These are phyloP conservation scores for Pythium chondricola DNA, from an alignment of 352 stramenopile genomes.

Conservation along the genomic window DNA sequence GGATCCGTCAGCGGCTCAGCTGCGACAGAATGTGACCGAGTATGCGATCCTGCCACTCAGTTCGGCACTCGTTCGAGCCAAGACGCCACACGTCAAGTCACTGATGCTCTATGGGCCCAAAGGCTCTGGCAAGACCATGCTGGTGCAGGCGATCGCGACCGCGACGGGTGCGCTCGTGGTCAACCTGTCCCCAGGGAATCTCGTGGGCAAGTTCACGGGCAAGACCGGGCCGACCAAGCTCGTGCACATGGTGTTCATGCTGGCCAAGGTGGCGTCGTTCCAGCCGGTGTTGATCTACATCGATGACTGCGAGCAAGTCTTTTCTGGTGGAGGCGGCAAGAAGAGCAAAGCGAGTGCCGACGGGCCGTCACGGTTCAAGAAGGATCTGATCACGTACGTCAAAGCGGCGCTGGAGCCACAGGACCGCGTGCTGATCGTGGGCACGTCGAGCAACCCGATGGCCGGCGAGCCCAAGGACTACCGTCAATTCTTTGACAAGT, in stretches of 20 bases:
- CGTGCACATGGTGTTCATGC: conserved; percentile 92
- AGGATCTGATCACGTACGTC: conserved; percentile 91
- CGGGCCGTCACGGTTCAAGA: conserved; percentile 87
- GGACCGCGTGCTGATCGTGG: conserved; percentile 91
- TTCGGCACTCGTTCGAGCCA: conserved; percentile 62
- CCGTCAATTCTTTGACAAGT: conserved; percentile 90
- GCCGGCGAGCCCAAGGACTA: conserved; percentile 84
- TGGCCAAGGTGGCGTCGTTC: conserved; percentile 82
- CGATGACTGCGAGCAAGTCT: conserved; percentile 90
- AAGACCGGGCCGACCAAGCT: conserved; percentile 90
- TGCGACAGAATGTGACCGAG: conserved; percentile 87
- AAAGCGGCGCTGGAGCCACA: conserved; percentile 83
- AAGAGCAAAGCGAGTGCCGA: conserved; percentile 80
- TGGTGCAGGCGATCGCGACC: conserved; percentile 89
- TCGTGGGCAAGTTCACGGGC: conserved; percentile 91
- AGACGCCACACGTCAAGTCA: conserved; percentile 74
- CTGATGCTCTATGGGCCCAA: conserved; percentile 93
- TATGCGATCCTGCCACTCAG: conserved; percentile 89
- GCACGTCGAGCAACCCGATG: conserved; percentile 79
- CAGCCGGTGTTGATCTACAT: conserved; percentile 93
- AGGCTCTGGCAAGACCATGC: conserved; percentile 90
- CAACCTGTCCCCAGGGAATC: conserved; percentile 89
- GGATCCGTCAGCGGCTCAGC: conserved; percentile 87
- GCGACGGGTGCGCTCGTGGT: conserved; percentile 92
- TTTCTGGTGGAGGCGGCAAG: conserved; percentile 62